Evolutionary conservation across 208 protist species (phyloP), one percentile per base, ranked within the genome.

Genomic region (Wallacemonas rigidus): DNA sequence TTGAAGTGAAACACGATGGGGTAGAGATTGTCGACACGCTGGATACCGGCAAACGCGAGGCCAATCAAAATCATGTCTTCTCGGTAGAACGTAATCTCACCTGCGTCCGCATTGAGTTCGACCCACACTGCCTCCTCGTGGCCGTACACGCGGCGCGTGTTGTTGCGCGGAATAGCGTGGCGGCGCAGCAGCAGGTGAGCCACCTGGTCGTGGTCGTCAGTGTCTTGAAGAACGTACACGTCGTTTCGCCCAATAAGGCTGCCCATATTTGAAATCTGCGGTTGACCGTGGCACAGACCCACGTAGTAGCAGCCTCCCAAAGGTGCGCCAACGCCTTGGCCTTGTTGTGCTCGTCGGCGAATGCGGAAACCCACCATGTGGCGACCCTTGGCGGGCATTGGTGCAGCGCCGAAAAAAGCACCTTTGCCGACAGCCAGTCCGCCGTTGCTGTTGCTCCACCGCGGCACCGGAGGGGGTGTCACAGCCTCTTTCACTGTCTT

Each of bases 231-330:
- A 5, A 95, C 86, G 56, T 87, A 97, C 8, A 95, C 83, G 76
- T 97, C 93, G 54, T 53, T 82, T 17, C 89, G 81, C 17, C 71
- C 82, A 71, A 93, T 88, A 14, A 97, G 82, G 56, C 74, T 89
- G 56, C 74, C 71, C 87, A 94, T 91, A 65, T 85, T 92, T 2
- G 76, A 67, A 17, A 94, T 86, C 7, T 53, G 61, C 35, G 88
- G 87, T 63, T 93, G 83, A 1, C 93, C 93, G 64, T 89, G 83
- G 45, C 80, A 79, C 48, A 97, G 75, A 3, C 93, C 93, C 35
- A 95, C 64, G 83, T 95, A 97, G 77, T 97, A 97, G 79, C 90
- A 93, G 3, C 93, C 90, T 26, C 93, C 93, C 1, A 97, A 82
- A 45, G 90, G 81, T 0, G 87, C 85, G 12, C 93, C 90, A 5